Conservation (phyloP, 2,329 filamentous ascomycete genomes). For the Phialophora macrospora region DNA sequence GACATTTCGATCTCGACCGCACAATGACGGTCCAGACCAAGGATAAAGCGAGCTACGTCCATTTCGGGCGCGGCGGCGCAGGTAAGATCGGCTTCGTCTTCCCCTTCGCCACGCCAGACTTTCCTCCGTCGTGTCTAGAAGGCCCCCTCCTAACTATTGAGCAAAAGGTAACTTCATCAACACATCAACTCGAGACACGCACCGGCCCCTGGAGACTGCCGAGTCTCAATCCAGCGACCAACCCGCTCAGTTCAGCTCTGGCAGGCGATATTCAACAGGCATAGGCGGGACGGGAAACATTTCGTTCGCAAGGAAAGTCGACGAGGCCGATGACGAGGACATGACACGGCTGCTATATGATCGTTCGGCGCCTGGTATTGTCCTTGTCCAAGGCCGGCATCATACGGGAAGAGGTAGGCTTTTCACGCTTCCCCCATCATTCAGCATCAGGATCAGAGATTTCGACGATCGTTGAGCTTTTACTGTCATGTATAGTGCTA, state of each 20-base stretch:
- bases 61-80: slow-evolving; percentile 26
- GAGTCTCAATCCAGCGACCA: slow-evolving; percentile 3
- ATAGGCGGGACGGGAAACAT: slow-evolving; percentile 31
- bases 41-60: slow-evolving; percentile 8
- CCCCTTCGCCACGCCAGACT: not conserved
- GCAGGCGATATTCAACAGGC: slow-evolving; percentile 27
- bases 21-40: slow-evolving; percentile 2
- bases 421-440: not conserved
- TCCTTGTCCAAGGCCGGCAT: slow-evolving; percentile 46
- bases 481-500: not conserved
- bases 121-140: not conserved
- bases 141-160: not conserved
- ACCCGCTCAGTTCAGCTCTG: not conserved
- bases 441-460: too few species aligned
- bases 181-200: not conserved
- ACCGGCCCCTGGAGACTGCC: slow-evolving; percentile 1
- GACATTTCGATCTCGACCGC: not conserved
- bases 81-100: slow-evolving; percentile 4
- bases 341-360: slow-evolving; percentile 80
- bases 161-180: slow-evolving; percentile 77
- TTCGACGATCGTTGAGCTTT: too few species aligned
- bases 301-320: slow-evolving; percentile 13
- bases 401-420: slow-evolving; percentile 51
- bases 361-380: slow-evolving; percentile 61
- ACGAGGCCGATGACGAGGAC: slow-evolving; percentile 54